These are phyloP conservation scores for Xylariaceae sp. DNA, from an alignment of 2,329 filamentous ascomycete species.

Conservation along the genomic window DNA sequence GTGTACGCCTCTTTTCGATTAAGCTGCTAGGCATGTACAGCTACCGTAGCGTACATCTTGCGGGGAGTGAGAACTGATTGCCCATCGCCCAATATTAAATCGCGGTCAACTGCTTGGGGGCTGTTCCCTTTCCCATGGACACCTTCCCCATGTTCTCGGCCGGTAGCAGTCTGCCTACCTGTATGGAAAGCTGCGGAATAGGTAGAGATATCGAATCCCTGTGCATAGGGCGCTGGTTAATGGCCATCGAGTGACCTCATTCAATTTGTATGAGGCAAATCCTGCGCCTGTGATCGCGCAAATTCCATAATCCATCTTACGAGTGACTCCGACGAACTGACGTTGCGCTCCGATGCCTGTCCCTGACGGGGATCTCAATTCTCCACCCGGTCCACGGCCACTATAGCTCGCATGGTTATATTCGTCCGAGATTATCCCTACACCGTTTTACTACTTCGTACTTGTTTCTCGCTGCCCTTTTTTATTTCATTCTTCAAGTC, in stretches of 20 bases:
- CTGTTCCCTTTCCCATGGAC: conserved; percentile 11
- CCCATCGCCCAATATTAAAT: conserved; percentile 50
- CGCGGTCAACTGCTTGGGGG: conserved; percentile 35
- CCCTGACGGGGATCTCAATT: conserved; percentile 25
- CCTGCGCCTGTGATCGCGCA: conserved; percentile 26
- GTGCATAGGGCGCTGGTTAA: conserved; percentile 15
- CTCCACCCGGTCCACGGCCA: conserved; percentile 24
- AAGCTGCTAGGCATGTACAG: not conserved
- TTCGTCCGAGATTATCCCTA: conserved; percentile 25
- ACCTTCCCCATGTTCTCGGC: not conserved
- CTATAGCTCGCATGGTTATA: conserved; percentile 24
- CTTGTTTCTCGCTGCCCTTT: conserved; percentile 14
- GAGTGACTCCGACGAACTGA: conserved; percentile 26
- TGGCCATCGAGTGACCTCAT: conserved; percentile 29
- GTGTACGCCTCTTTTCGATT: conserved; percentile 24
- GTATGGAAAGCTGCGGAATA: not conserved
- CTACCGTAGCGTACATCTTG: conserved; percentile 32
- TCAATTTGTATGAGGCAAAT: conserved; percentile 25
- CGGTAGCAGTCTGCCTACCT: not conserved
- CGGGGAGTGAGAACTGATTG: conserved; percentile 37
- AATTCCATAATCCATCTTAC: conserved; percentile 18
- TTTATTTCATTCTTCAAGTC: conserved; percentile 17
- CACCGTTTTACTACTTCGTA: conserved; percentile 12
- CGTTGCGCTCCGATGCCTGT: conserved; percentile 20
- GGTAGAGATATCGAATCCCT: not conserved